Evolutionary conservation across 805 yeast species (phyloP).

Genomic region (Saccharomycopsis sp.): DNA sequence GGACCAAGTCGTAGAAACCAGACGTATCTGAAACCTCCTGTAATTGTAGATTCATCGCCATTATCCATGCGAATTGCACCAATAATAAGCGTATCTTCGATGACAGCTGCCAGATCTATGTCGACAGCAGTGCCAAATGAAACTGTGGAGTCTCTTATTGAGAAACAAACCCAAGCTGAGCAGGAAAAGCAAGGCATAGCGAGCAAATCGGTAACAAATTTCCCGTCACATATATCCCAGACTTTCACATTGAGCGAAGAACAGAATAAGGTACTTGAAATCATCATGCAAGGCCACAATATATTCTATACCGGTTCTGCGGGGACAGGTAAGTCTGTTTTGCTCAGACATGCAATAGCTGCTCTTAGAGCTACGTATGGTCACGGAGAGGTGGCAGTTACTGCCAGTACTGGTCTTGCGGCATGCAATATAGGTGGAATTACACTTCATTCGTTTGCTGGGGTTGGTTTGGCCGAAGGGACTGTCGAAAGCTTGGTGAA

Average conservation of each 20-base stretch:
- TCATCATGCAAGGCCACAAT: slow-evolving; percentile 59
- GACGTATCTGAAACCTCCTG: neutral
- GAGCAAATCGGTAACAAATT: neutral
- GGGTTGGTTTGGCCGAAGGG: slow-evolving; percentile 68
- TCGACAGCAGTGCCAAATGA: slow-evolving; percentile 1
- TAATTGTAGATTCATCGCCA: neutral
- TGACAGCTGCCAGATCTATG: neutral
- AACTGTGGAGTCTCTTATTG: neutral
- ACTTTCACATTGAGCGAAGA: slow-evolving; percentile 41
- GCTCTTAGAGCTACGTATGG: slow-evolving; percentile 41
- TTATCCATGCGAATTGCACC: neutral
- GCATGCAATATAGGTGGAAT: slow-evolving; percentile 78
- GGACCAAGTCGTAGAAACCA: neutral
- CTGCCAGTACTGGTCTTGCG: slow-evolving; percentile 82
- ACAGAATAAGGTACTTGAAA: slow-evolving; percentile 56
- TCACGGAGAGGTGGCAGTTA: slow-evolving; percentile 54
- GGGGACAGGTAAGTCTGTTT: slow-evolving; percentile 94
- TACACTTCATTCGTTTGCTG: slow-evolving; percentile 71
- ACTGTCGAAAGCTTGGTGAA: slow-evolving; percentile 38
- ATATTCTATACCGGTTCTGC: slow-evolving; percentile 96
- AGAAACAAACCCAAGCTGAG: neutral
- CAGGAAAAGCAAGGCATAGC: neutral
- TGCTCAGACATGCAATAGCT: slow-evolving; percentile 60
- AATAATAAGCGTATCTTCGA: neutral
- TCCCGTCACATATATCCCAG: neutral